These are phyloP conservation scores for Fusarium brevicatenulatum DNA, from an alignment of 2,329 filamentous ascomycete species.

Conservation along the genomic window DNA sequence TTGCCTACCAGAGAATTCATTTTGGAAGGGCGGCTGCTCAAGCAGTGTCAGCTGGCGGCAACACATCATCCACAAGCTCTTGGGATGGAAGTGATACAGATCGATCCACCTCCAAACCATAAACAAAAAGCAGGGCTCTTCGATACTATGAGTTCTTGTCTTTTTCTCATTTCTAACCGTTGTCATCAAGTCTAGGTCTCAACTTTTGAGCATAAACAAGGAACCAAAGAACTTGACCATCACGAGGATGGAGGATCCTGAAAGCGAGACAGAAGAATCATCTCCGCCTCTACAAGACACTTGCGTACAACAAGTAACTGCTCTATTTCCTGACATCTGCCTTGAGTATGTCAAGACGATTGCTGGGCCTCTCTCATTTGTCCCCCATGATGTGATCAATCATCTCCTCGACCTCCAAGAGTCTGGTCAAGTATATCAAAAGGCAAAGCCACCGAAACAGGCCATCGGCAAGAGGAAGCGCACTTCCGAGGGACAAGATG, in stretches of 20 bases:
- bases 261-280: not conserved
- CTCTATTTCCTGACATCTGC: conserved; percentile 60
- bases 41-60: not conserved
- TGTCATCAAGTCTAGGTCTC: not conserved
- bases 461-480: conserved; percentile 56
- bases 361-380: conserved; percentile 42
- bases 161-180: conserved; percentile 14
- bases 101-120: not conserved
- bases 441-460: conserved; percentile 41
- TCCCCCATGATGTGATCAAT: conserved; percentile 48
- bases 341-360: conserved; percentile 49
- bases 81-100: not conserved
- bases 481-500: conserved; percentile 33
- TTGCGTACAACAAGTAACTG: conserved; percentile 28
- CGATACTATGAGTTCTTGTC: not conserved
- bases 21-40: not conserved
- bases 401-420: conserved; percentile 55
- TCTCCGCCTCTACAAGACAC: not conserved
- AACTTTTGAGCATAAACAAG: not conserved
- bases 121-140: not conserved
- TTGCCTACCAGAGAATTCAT: not conserved
- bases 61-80: not conserved
- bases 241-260: conserved; percentile 14
- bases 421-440: conserved; percentile 49
- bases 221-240: not conserved